Percentiles rank a stretch among this genome's conserved stretches.
phyloP scores from a whole-genome alignment of 202 grass and related monocot species.

The Brachypodium distachyon region DNA sequence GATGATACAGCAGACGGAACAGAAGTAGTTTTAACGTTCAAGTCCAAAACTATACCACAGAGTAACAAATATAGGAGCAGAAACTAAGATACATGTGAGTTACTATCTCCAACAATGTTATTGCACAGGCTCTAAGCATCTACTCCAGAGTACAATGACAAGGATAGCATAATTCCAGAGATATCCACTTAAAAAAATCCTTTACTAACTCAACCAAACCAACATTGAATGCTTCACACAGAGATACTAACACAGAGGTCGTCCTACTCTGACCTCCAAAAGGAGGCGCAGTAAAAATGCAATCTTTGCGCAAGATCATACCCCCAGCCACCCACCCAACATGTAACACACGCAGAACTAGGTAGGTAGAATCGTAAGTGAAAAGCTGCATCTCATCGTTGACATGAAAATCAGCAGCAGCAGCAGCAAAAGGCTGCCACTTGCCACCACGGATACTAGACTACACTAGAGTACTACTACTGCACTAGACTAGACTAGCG shows the following conservation, averaged over 20 bases:
- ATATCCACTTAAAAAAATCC: not conserved
- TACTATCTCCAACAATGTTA: not conserved
- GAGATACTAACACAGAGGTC: not conserved
- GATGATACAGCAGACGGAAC: not conserved
- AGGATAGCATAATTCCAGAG: not conserved
- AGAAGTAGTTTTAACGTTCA: not conserved
- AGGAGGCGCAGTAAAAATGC: not conserved
- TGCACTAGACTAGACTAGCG: not conserved
- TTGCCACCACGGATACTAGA: not conserved
- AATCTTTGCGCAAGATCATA: not conserved
- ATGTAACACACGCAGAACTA: not conserved
- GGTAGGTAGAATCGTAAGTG: not conserved
- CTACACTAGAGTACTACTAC: not conserved
- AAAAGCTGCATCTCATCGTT: not conserved
- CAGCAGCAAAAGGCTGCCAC: not conserved
- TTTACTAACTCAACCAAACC: not conserved
- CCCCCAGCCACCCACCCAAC: not conserved
- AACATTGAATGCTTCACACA: conserved; percentile 1
- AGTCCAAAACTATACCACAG: not conserved
- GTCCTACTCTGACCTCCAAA: not conserved
- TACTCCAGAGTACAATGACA: not conserved
- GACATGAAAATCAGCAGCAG: not conserved
- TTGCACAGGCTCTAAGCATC: not conserved
- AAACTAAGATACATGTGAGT: not conserved
- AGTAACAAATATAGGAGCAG: not conserved